These are phyloP conservation scores for Gillenia trifoliata DNA, from an alignment of 306 rosid species.

Conservation along the genomic window DNA sequence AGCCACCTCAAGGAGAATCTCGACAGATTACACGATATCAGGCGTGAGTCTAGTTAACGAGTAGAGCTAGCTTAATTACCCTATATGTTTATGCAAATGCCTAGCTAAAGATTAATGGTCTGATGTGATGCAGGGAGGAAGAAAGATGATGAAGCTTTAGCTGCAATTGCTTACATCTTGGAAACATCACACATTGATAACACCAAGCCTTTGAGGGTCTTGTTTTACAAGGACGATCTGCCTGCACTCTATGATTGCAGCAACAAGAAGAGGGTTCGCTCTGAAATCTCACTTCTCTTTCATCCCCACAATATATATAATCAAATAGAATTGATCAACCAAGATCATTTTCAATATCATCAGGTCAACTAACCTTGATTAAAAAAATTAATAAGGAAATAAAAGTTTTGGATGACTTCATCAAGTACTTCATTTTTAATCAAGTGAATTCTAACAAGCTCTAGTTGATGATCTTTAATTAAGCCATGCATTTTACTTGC, in stretches of 20 bases:
- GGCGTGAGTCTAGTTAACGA: conserved; percentile 7
- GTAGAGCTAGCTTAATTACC: neutral
- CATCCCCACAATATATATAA: neutral
- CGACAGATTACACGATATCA: neutral
- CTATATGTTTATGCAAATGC: neutral
- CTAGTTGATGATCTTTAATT: neutral
- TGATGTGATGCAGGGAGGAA: conserved; percentile 36
- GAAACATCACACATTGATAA: conserved; percentile 43
- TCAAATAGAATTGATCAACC: neutral
- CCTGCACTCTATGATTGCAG: conserved; percentile 47
- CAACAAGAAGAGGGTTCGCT: conserved; percentile 46
- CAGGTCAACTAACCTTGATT: neutral
- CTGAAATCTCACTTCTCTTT: neutral
- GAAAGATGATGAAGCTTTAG: conserved; percentile 41
- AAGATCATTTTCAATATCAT: neutral
- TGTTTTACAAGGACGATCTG: conserved; percentile 38
- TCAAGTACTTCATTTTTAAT: neutral
- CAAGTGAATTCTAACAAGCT: neutral
- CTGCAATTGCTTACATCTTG: conserved; percentile 25
- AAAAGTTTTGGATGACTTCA: neutral
- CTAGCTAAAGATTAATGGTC: neutral
- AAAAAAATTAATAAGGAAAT: neutral
- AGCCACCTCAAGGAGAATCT: conserved; percentile 38
- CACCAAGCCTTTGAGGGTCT: conserved; percentile 39
- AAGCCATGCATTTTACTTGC: neutral